Base-by-base conservation (phyloP, 192 early-diverging fungal species). In the Oehlia diaphana region DNA sequence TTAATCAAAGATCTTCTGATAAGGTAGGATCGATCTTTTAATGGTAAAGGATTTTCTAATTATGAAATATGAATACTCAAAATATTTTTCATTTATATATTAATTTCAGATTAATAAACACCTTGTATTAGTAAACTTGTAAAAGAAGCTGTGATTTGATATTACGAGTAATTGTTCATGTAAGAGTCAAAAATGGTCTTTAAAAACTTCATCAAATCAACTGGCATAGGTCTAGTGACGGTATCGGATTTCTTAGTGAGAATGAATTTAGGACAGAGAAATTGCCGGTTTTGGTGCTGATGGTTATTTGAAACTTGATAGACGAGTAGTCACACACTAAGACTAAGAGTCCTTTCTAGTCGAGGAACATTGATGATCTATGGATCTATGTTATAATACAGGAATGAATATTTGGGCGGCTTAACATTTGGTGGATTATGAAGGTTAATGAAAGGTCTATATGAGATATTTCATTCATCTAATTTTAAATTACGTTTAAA, bases 401-500 rank as follows among this genome's bases (percentile, higher is more conserved):
- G 93, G 94, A 16, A 89, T 91, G 6, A 89, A 81, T 95, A 95
- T 81, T 84, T 95, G 76, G 83, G 89, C 58, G 92, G 92, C 61
- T 83, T 95, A 81, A 82, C 87, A 26, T 82, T 89, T 58, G 94
- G 93, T 81, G 94, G 94, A 69, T 87, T 87, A 5, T 92, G 88
- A 86, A 93, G 94, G 74, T 83, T 95, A 78, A 84, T 91, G 42
- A 92, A 95, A 83, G 94, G 93, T 83, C 81, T 93, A 74, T 88
- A 86, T 35, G 84, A 83, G 87, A 2, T 80, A 82, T 26, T 42
- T 81, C 81, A 82, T 42, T 81, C 83, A 66, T 88, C 31, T 31
- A 91, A 92, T 76, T 88, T 92, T 81, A 94, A 93, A 86, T 85
- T 95, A 78, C 90, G 93, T 63, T 84, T 95, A 37, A 95, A 95